These are phyloP conservation scores for Cymodocea nodosa DNA, from an alignment of 116 monocot species.

Conservation along the genomic window DNA sequence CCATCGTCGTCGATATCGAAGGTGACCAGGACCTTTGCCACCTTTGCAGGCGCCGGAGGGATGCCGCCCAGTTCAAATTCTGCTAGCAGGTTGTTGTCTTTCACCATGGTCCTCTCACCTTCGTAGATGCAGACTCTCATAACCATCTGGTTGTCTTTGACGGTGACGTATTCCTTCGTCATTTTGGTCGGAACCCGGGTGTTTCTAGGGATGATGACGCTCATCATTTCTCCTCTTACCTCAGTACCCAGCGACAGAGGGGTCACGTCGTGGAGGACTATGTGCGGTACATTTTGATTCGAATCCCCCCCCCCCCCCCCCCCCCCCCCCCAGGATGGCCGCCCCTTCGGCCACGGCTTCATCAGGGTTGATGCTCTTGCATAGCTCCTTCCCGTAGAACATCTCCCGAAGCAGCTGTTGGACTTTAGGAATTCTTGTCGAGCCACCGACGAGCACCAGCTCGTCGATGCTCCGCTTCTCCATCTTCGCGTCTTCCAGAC, in stretches of 20 bases:
- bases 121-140: conserved; percentile 9
- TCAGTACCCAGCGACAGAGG: not conserved
- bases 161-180: not conserved
- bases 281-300: not conserved
- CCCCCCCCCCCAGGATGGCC: conserved; percentile 3
- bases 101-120: conserved; percentile 20
- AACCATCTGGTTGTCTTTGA: not conserved
- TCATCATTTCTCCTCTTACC: conserved; percentile 5
- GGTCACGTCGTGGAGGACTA: conserved; percentile 4
- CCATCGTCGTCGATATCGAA: conserved; percentile 29
- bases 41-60: conserved; percentile 18
- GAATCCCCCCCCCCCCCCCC: too few relatives aligned
- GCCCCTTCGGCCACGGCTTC: conserved; percentile 10
- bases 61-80: conserved; percentile 26
- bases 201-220: conserved; percentile 2
- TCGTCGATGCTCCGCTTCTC: conserved; percentile 13
- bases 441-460: conserved; percentile 6
- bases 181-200: not conserved
- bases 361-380: conserved; percentile 6
- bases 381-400: conserved; percentile 1
- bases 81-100: conserved; percentile 21
- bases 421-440: conserved; percentile 3
- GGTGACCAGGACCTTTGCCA: conserved; percentile 19
- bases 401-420: not conserved
- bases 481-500: conserved; percentile 62